phyloP scores from a whole-genome alignment of 345 rosid genomes.

The Clausena lansium region DNA sequence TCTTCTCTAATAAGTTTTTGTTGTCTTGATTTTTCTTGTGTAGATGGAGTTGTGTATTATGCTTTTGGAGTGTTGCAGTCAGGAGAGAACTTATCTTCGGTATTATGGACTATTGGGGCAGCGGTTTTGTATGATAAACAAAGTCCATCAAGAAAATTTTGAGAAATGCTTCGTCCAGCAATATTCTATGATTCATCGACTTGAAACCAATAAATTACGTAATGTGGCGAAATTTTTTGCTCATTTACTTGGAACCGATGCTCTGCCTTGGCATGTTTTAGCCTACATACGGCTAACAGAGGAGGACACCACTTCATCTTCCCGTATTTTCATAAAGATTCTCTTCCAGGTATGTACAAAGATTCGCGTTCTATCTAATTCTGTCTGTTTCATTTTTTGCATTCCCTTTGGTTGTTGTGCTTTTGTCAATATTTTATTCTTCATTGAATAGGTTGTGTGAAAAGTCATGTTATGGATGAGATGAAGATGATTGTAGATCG shows the following conservation, averaged over 20 bases:
- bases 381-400: background rate
- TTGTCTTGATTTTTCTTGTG: conserved; percentile 26
- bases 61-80: conserved; percentile 95
- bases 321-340: conserved; percentile 91
- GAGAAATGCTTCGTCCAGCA: conserved; percentile 92
- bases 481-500: background rate
- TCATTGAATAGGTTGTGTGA: background rate
- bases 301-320: conserved; percentile 92
- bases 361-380: background rate
- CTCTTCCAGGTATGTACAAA: conserved; percentile 73
- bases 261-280: conserved; percentile 93
- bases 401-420: background rate
- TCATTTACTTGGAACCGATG: conserved; percentile 88
- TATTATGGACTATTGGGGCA: conserved; percentile 90
- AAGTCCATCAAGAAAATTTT: conserved; percentile 83
- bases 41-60: conserved; percentile 94
- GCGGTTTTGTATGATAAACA: conserved; percentile 94
- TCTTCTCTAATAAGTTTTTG: background rate
- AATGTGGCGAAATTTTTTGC: conserved; percentile 96
- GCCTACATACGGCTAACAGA: conserved; percentile 84
- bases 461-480: background rate
- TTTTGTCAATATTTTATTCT: background rate
- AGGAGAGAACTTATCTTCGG: conserved; percentile 92
- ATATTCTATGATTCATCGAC: conserved; percentile 92
- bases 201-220: conserved; percentile 83